These are phyloP conservation scores for Urostyla sp. DNA, from an alignment of 73 alveolate genomes.

Conservation along the genomic window DNA sequence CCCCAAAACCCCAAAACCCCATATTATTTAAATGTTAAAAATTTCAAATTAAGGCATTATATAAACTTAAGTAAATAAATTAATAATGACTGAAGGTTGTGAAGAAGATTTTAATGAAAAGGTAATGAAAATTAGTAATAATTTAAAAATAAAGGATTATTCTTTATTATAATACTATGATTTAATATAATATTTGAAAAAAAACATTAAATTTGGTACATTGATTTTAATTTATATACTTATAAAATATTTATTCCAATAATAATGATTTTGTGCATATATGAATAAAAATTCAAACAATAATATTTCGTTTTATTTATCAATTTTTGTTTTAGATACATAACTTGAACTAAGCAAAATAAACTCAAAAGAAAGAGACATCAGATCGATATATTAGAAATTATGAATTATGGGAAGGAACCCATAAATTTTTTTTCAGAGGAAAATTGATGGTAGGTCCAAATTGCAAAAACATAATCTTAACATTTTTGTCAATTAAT, in stretches of 20 bases:
- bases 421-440: constrained; percentile 21
- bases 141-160: not conserved
- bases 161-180: too few species aligned
- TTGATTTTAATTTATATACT: too few species aligned
- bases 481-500: not conserved
- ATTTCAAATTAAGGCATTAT: not conserved
- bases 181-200: too few species aligned
- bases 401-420: constrained; percentile 37
- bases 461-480: constrained; percentile 18
- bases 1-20: constrained; percentile 9
- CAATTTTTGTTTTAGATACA: too few species aligned
- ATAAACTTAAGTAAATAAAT: constrained; percentile 7
- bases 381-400: constrained; percentile 3
- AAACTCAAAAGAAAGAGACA: not conserved
- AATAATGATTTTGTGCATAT: too few species aligned
- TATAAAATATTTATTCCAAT: too few species aligned
- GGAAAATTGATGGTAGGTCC: constrained; percentile 50
- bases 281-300: too few species aligned
- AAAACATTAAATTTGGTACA: too few species aligned
- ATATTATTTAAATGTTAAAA: not conserved
- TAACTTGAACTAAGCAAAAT: not conserved
- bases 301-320: too few species aligned
- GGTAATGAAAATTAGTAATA: not conserved
- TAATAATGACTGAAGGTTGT: constrained; percentile 21
- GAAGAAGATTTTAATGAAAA: constrained; percentile 12